Conservation (phyloP, 345 rosid genomes). For the Corchorus capsularis region DNA sequence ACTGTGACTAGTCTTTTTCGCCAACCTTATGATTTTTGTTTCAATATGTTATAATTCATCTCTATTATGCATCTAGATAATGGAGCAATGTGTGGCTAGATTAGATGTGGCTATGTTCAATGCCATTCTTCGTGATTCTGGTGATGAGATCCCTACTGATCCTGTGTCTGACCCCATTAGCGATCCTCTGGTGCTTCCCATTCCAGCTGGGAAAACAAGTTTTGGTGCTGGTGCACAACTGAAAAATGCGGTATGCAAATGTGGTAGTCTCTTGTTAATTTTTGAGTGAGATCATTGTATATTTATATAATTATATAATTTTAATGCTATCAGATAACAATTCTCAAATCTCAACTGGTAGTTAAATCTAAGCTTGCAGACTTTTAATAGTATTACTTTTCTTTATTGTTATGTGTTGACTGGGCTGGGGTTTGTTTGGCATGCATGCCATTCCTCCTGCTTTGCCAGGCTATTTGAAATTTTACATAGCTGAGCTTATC, state of each 20-base stretch:
- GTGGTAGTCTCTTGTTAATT: background rate
- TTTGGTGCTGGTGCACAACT: constrained; percentile 92
- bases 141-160: constrained; percentile 83
- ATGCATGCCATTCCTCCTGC: background rate
- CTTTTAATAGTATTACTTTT: background rate
- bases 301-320: background rate
- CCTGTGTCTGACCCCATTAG: constrained; percentile 93
- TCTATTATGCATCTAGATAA: constrained; percentile 50
- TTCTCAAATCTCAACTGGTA: background rate
- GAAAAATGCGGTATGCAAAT: constrained; percentile 61
- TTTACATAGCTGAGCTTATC: background rate
- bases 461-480: background rate
- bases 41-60: constrained; percentile 10
- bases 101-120: constrained; percentile 97
- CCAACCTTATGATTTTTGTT: background rate
- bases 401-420: background rate
- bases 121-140: constrained; percentile 93
- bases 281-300: background rate
- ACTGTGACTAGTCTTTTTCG: background rate
- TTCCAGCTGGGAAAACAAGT: constrained; percentile 76
- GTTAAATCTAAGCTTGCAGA: background rate
- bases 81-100: constrained; percentile 94
- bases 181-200: constrained; percentile 77
- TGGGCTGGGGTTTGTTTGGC: background rate
- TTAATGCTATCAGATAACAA: background rate